phyloP scores from a whole-genome alignment of 805 yeast genomes.

The Candida awuae region DNA sequence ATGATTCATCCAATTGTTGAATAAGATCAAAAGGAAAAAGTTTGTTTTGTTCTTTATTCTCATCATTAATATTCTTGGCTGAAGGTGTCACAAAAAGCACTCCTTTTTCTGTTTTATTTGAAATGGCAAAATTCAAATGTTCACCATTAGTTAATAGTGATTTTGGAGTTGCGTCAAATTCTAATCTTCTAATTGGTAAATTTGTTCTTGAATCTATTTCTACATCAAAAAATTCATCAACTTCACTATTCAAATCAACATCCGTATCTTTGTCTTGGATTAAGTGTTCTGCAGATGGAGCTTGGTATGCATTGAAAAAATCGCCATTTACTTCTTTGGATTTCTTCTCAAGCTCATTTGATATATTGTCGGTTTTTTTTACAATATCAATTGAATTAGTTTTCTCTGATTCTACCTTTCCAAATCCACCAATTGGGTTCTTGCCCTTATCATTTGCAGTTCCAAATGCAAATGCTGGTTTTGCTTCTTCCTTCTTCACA shows the following conservation, averaged over 20 bases:
- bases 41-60: slow-evolving; percentile 27
- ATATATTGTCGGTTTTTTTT: not conserved
- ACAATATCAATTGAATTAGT: not conserved
- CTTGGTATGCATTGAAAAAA: slow-evolving; percentile 3
- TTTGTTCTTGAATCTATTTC: slow-evolving; percentile 21
- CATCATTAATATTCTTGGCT: not conserved
- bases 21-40: slow-evolving; percentile 33
- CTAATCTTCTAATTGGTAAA: slow-evolving; percentile 26
- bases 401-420: too few relatives aligned
- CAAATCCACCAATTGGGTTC: too few relatives aligned
- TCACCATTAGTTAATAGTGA: slow-evolving; percentile 28
- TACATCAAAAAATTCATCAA: slow-evolving; percentile 10
- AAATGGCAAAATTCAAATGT: slow-evolving; percentile 37
- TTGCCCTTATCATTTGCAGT: too few relatives aligned
- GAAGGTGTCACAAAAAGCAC: slow-evolving; percentile 30
- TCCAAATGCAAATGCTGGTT: too few relatives aligned
- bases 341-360: not conserved
- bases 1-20: slow-evolving; percentile 33
- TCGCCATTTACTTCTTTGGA: slow-evolving; percentile 11
- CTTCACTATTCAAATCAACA: slow-evolving; percentile 9
- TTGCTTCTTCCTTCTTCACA: too few relatives aligned
- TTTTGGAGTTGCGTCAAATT: slow-evolving; percentile 29
- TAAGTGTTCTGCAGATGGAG: slow-evolving; percentile 3
- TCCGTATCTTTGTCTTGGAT: not conserved
- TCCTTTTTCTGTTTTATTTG: slow-evolving; percentile 36